Evolutionary conservation across 148 eudicot genomes (phyloP).

Genomic region (Chenopodium quinoa): DNA sequence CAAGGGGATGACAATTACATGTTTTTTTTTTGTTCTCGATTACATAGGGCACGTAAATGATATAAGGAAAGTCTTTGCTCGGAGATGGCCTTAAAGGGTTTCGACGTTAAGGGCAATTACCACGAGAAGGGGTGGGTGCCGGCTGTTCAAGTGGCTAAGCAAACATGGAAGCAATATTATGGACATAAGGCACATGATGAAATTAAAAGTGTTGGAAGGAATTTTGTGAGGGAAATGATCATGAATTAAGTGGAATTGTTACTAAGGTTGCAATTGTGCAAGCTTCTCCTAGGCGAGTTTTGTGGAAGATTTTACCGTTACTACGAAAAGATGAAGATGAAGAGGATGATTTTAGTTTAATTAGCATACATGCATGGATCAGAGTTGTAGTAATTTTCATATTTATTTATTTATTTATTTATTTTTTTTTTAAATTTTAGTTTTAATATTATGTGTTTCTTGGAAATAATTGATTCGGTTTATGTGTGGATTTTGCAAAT

Average conservation of each 20-base stretch:
- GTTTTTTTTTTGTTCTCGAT: not conserved
- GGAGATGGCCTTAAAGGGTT: not conserved
- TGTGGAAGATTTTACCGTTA: not conserved
- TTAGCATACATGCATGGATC: too few species aligned
- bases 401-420: too few species aligned
- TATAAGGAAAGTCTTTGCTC: not conserved
- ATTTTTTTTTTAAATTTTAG: too few species aligned
- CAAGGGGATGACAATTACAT: not conserved
- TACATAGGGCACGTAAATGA: not conserved
- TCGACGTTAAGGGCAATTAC: not conserved
- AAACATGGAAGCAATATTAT: slow-evolving; percentile 9
- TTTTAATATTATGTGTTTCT: too few species aligned
- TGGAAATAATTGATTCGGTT: too few species aligned
- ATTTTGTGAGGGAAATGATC: slow-evolving; percentile 6
- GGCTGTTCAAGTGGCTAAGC: not conserved
- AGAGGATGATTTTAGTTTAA: too few species aligned
- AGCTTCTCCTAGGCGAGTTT: not conserved
- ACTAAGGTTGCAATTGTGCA: not conserved
- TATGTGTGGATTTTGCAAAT: too few species aligned
- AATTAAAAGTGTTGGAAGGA: not conserved
- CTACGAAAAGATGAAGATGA: not conserved
- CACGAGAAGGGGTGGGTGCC: not conserved
- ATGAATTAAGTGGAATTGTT: not conserved
- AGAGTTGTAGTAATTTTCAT: too few species aligned
- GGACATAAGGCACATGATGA: not conserved